These are phyloP conservation scores for Chlorella sp. DNA, from an alignment of 139 green algal species.

Conservation along the genomic window DNA sequence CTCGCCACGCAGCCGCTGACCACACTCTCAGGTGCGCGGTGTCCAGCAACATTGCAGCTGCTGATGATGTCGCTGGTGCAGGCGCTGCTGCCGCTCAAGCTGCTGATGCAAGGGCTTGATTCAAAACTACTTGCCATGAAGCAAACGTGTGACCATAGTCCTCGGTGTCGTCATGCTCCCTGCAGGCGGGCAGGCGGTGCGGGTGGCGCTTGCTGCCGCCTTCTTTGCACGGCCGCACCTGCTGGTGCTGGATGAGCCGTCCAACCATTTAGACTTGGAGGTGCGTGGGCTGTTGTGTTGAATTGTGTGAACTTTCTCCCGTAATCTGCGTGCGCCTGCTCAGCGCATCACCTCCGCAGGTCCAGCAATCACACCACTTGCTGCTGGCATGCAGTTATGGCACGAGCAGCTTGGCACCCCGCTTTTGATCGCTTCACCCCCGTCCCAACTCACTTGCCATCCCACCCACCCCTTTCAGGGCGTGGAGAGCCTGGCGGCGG, in stretches of 20 bases:
- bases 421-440: no score
- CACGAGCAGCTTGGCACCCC: no score
- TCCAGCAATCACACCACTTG: no score
- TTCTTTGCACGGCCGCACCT: constrained; percentile 87
- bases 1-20: constrained; percentile 92
- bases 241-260: constrained; percentile 87
- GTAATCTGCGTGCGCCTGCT: no score
- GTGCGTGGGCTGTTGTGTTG: no score
- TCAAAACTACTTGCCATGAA: neutral
- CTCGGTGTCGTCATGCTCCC: neutral
- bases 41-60: neutral
- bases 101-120: no score
- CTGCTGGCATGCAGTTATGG: no score
- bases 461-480: constrained; percentile 17
- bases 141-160: neutral
- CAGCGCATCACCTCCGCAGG: no score
- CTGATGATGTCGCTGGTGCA: no score
- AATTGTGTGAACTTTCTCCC: no score
- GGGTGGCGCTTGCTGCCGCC: constrained; percentile 60
- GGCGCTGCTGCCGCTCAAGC: no score
- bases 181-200: constrained; percentile 88
- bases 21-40: constrained; percentile 78
- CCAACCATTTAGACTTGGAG: constrained; percentile 93
- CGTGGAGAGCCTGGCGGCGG: constrained; percentile 74
- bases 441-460: no score